phyloP scores from a whole-genome alignment of 176 grass and related monocot species.

The Aegilops speltoides region DNA sequence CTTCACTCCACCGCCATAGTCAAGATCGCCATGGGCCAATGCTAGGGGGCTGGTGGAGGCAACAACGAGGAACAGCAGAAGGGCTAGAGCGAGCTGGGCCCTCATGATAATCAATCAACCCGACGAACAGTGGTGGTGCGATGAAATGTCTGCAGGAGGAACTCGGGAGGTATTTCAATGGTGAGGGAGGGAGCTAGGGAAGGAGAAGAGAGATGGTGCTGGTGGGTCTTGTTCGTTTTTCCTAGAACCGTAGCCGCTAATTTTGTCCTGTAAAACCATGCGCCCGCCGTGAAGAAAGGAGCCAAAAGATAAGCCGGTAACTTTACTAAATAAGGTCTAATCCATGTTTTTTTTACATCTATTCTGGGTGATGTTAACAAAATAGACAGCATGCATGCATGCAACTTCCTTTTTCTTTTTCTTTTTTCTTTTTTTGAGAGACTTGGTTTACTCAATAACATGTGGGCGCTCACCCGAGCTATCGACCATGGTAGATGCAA shows the following conservation, averaged over 20 bases:
- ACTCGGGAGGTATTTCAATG: conserved; percentile 5
- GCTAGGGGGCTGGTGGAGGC: neutral
- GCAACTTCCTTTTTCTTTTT: too few relatives aligned
- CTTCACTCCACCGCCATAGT: neutral
- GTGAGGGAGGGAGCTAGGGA: neutral
- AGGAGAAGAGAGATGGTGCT: neutral
- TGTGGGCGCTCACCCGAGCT: neutral
- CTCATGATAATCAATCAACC: neutral
- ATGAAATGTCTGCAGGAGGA: neutral
- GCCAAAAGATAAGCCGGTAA: neutral
- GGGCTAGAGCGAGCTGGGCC: neutral
- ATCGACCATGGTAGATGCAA: too few relatives aligned
- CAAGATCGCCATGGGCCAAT: neutral
- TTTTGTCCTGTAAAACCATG: neutral
- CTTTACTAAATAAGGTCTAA: neutral
- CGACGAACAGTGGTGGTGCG: neutral
- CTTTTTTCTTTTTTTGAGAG: too few relatives aligned
- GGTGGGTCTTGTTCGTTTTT: neutral
- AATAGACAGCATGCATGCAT: neutral
- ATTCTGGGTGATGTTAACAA: neutral
- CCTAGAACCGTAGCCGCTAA: neutral
- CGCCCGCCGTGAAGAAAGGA: conserved; percentile 1
- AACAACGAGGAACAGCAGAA: conserved; percentile 19
- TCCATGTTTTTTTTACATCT: too few relatives aligned
- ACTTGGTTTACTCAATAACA: neutral